phyloP scores from a whole-genome alignment of 2,329 filamentous ascomycete species.

The Exserohilum turcica region DNA sequence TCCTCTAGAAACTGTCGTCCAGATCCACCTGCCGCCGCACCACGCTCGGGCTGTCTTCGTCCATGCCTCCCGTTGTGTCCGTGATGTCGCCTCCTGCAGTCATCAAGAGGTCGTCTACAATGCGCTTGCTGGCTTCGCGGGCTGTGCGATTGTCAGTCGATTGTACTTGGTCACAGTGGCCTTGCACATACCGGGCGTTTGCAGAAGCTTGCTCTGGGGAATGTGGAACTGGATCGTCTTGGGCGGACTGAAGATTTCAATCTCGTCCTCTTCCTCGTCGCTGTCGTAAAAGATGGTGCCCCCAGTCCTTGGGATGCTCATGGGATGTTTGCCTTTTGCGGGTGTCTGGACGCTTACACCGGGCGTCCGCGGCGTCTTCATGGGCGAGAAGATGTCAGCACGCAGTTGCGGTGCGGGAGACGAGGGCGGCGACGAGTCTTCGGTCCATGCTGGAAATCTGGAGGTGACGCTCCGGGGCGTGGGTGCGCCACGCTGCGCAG shows the following conservation, averaged over 20 bases:
- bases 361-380: constrained; percentile 69
- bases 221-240: constrained; percentile 90
- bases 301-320: constrained; percentile 57
- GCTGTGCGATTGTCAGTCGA: constrained; percentile 53
- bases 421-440: constrained; percentile 56
- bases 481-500: constrained; percentile 35
- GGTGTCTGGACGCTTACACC: constrained; percentile 85
- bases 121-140: constrained; percentile 77
- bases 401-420: constrained; percentile 78
- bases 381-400: constrained; percentile 82
- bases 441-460: constrained; percentile 34
- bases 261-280: constrained; percentile 64
- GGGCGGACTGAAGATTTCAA: constrained; percentile 75
- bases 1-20: constrained; percentile 54
- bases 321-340: constrained; percentile 45
- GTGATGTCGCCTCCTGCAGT: constrained; percentile 70
- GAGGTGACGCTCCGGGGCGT: constrained; percentile 31
- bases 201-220: constrained; percentile 75
- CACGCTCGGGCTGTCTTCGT: constrained; percentile 56
- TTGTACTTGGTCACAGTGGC: no score
- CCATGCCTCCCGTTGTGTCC: constrained; percentile 51
- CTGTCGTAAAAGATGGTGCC: constrained; percentile 71
- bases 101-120: constrained; percentile 78
- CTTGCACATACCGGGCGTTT: constrained; percentile 71
- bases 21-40: constrained; percentile 52